Conservation (phyloP, 208 protist species). For the Trypanosoma mega region DNA sequence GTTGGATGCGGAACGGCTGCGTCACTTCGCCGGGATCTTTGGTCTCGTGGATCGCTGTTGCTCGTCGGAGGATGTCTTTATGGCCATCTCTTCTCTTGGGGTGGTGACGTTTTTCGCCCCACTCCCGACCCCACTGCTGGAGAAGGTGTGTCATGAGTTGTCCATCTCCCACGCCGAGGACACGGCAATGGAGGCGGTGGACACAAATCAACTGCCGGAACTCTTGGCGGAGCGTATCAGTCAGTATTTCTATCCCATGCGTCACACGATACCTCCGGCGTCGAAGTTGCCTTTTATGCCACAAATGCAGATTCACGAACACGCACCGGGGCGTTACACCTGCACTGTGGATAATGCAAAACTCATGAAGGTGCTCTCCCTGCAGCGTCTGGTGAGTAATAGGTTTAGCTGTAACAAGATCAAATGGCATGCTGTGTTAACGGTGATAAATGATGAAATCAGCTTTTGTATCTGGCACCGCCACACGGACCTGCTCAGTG, state of each 20-base stretch:
- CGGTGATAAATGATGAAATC: conserved; percentile 36
- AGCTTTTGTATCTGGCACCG: conserved; percentile 74
- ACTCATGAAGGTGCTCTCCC: conserved; percentile 46
- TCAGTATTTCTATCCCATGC: conserved; percentile 49
- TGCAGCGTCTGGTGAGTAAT: conserved; percentile 68
- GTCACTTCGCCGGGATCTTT: conserved; percentile 33
- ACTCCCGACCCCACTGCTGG: conserved; percentile 32
- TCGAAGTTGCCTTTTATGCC: conserved; percentile 62
- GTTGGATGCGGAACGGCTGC: conserved; percentile 33
- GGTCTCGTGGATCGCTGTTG: conserved; percentile 12
- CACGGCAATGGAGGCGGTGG: conserved; percentile 25
- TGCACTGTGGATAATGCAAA: conserved; percentile 78
- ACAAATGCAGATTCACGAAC: conserved; percentile 77
- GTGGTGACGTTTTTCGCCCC: conserved; percentile 58
- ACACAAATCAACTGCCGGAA: conserved; percentile 52
- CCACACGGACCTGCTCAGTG: conserved; percentile 34
- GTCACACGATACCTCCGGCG: conserved; percentile 23
- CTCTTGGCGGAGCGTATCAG: conserved; percentile 62
- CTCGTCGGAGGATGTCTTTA: conserved; percentile 45
- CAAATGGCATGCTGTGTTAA: conserved; percentile 58
- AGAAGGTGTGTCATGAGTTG: conserved; percentile 54
- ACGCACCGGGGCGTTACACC: conserved; percentile 71
- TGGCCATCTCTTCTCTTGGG: conserved; percentile 50
- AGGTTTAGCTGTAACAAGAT: conserved; percentile 82
- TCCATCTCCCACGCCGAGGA: conserved; percentile 53